Evolutionary conservation across 805 yeast species (phyloP), one percentile per base, ranked within the genome.

Genomic region (Metschnikowia corniflorae): DNA sequence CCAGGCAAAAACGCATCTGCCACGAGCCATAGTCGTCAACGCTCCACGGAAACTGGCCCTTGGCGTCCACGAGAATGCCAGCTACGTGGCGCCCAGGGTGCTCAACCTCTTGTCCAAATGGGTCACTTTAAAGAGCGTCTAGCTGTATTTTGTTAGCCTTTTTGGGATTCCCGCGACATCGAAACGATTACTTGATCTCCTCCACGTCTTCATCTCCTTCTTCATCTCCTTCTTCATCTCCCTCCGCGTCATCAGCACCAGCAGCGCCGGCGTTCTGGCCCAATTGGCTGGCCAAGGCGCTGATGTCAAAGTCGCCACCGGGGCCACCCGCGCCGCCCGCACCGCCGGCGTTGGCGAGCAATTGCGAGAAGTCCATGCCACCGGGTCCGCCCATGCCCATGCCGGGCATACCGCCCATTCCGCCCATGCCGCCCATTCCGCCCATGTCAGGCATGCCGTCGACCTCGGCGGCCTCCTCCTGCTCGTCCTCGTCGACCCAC

Each of bases 401-500:
- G 19, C 60, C 51, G 23, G 57, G 53, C 43, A 35, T 24, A 50
- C 53, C 47, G 12, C 37, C 37, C 39, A 39, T 33, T 7, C 43
- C 48, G 2, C 33, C 47, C 46, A 30, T 53, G n/a, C 56, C 59
- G n/a, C 50, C 55, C 24, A 21, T 21, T 10, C 24, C 24, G 24
- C 24, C 24, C 24, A 21, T 21, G 13, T 58, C 77, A 20, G 23
- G 23, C 30, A 39, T 31, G 26, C 54, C 52, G 15, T 59, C 77
- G 16, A 64, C 73, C 27, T 71, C 82, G 8, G 68, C 71, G 34
- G 62, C 69, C 40, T 80, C 89, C 26, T 86, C 88, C 65, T 91
- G 98, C 65, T 91, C 98, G 58, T 91, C 98, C 69, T 91, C 97
- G 58, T 91, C 98, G 26, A 86, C 95, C 98, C 98, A 91, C 63